Conservation (phyloP, 2,329 filamentous ascomycete genomes). For the Fusarium sp. region DNA sequence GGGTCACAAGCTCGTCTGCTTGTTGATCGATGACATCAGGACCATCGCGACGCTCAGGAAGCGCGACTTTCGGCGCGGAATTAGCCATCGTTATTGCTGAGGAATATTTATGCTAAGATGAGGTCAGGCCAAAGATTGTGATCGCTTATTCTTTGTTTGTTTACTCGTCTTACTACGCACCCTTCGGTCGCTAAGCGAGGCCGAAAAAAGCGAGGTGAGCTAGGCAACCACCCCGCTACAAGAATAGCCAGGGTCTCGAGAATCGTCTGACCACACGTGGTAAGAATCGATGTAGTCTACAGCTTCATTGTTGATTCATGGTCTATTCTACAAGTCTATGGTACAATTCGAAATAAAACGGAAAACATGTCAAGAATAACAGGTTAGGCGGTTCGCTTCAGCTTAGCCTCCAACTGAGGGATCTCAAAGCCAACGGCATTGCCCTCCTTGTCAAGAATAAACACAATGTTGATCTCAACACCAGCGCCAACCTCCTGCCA, state of each 20-base stretch:
- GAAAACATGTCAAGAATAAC: not conserved
- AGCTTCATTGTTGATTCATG: no score
- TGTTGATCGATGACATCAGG: slow-evolving; percentile 50
- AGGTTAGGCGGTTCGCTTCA: not conserved
- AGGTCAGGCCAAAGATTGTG: no score
- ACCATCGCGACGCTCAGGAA: slow-evolving; percentile 33
- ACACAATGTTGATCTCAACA: slow-evolving; percentile 22
- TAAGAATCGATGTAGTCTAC: no score
- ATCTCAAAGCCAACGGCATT: slow-evolving; percentile 22
- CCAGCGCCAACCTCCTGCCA: slow-evolving; percentile 48
- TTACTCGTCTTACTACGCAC: not conserved
- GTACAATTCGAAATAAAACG: not conserved
- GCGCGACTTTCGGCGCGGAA: slow-evolving; percentile 31
- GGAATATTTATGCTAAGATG: no score
- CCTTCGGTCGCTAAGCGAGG: not conserved
- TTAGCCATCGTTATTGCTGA: slow-evolving; percentile 22
- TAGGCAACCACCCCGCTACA: slow-evolving; percentile 38
- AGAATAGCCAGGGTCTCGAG: not conserved
- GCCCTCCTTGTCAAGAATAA: slow-evolving; percentile 4
- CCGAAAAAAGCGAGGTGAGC: not conserved
- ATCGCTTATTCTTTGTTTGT: not conserved
- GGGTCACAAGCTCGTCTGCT: slow-evolving; percentile 54
- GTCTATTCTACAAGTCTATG: not conserved
- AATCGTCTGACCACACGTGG: not conserved
- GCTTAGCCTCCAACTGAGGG: not conserved